A percentile compares a stretch with the other conserved stretches of the same genome.
Conservation (phyloP, 2,329 filamentous ascomycete genomes). For the Rutstroemia sp. region DNA sequence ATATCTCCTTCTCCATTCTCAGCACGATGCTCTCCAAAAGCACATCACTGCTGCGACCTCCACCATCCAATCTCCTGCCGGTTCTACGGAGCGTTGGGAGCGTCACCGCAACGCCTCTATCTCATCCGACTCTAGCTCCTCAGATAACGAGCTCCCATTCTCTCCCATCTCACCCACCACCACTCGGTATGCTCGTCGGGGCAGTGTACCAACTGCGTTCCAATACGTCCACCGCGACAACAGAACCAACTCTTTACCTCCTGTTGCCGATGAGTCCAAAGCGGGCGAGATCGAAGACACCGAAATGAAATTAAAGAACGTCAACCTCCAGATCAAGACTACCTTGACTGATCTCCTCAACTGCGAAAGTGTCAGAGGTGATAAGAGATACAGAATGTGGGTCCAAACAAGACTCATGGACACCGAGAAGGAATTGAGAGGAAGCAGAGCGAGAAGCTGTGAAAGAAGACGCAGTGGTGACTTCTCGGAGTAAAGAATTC, state of each 20-base stretch:
- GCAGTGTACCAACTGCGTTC: neutral
- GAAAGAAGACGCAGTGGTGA: slow-evolving; percentile 16
- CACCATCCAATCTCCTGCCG: slow-evolving; percentile 6
- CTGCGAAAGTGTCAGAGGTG: slow-evolving; percentile 40
- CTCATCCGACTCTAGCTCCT: slow-evolving; percentile 3
- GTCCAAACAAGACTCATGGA: slow-evolving; percentile 46
- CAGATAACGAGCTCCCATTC: neutral
- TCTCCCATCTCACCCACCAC: slow-evolving; percentile 8
- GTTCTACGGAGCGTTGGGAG: slow-evolving; percentile 5
- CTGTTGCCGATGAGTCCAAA: slow-evolving; percentile 19
- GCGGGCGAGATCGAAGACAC: slow-evolving; percentile 18
- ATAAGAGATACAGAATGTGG: slow-evolving; percentile 40
- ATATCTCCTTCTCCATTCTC: slow-evolving; percentile 30
- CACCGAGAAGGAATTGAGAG: slow-evolving; percentile 39
- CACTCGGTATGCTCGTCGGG: neutral
- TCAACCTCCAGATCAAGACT: slow-evolving; percentile 46
- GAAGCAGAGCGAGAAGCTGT: slow-evolving; percentile 18
- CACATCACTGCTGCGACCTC: slow-evolving; percentile 24
- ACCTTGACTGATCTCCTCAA: slow-evolving; percentile 47
- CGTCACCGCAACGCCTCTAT: slow-evolving; percentile 8
- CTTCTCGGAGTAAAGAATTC: neutral
- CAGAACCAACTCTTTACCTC: slow-evolving; percentile 21
- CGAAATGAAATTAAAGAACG: slow-evolving; percentile 34
- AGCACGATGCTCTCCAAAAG: slow-evolving; percentile 30
- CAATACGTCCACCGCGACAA: neutral